These are phyloP conservation scores for Leishmania turanica DNA, from an alignment of 208 protist species.

Conservation along the genomic window DNA sequence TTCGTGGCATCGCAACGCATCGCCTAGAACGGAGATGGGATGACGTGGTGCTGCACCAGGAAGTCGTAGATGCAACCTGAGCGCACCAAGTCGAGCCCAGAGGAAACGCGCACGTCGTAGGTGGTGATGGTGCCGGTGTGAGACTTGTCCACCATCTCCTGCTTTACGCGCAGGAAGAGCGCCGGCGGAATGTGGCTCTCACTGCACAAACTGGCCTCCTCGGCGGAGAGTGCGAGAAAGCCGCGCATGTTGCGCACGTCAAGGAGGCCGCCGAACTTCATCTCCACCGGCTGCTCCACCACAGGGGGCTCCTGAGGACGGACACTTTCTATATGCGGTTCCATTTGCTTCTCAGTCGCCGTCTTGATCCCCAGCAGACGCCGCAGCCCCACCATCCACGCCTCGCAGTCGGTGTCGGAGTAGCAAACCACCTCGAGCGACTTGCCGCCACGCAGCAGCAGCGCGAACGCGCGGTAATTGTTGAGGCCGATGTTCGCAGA, in stretches of 20 bases:
- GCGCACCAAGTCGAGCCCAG: slow-evolving; percentile 79
- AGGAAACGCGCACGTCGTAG: slow-evolving; percentile 86
- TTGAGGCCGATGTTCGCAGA: slow-evolving; percentile 75
- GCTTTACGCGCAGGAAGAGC: slow-evolving; percentile 86
- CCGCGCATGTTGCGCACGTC: slow-evolving; percentile 87
- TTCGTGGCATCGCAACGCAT: no score
- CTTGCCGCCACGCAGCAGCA: slow-evolving; percentile 82
- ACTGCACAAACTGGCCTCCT: slow-evolving; percentile 83
- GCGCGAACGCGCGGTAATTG: slow-evolving; percentile 89
- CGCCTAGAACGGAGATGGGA: slow-evolving; percentile 48
- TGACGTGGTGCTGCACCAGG: slow-evolving; percentile 60
- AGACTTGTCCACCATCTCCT: slow-evolving; percentile 81
- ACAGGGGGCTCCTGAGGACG: slow-evolving; percentile 10
- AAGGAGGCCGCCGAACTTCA: slow-evolving; percentile 81
- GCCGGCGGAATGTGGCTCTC: slow-evolving; percentile 87
- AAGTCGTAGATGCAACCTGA: slow-evolving; percentile 79
- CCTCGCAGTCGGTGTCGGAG: slow-evolving; percentile 90
- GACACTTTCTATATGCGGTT: slow-evolving; percentile 36
- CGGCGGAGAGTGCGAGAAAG: slow-evolving; percentile 69
- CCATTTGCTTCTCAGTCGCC: slow-evolving; percentile 58
- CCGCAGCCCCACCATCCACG: slow-evolving; percentile 87
- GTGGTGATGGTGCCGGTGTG: slow-evolving; percentile 71
- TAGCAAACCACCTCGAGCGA: slow-evolving; percentile 92
- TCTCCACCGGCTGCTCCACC: slow-evolving; percentile 40
- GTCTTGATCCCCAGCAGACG: slow-evolving; percentile 75